Evolutionary conservation across 352 stramenopile genomes (phyloP).

Genomic region (Peronospora farinosa): DNA sequence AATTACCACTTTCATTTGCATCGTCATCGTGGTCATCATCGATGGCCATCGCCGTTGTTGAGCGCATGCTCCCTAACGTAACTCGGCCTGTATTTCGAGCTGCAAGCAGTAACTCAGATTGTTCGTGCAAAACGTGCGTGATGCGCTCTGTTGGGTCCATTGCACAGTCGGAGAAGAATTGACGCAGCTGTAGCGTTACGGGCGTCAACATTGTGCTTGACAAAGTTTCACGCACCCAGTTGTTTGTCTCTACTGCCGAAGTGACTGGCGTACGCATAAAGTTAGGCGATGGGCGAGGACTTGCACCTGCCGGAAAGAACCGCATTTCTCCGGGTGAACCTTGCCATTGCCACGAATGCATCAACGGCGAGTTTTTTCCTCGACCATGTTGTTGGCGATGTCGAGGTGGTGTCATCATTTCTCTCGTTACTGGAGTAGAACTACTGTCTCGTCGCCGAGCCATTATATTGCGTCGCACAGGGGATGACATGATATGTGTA

Average conservation of each 20-base stretch:
- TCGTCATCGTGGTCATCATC: constrained; percentile 17
- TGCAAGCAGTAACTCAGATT: constrained; percentile 45
- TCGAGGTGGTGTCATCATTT: constrained; percentile 35
- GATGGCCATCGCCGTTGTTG: constrained; percentile 11
- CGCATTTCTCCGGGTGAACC: constrained; percentile 31
- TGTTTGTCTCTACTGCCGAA: constrained; percentile 74
- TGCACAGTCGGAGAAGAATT: constrained; percentile 56
- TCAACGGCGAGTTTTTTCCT: constrained; percentile 25
- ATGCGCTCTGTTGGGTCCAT: constrained; percentile 55
- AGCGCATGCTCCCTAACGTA: constrained; percentile 12
- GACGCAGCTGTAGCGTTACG: constrained; percentile 41
- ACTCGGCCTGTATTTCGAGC: constrained; percentile 24
- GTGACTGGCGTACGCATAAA: constrained; percentile 65
- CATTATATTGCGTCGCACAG: constrained; percentile 33
- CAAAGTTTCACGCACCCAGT: constrained; percentile 71
- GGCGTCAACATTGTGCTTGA: constrained; percentile 26
- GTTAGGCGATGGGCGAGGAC: constrained; percentile 37
- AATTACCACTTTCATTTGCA: constrained; percentile 18
- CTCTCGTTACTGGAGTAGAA: constrained; percentile 10
- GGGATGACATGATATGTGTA: constrained; percentile 27
- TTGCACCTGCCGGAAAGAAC: constrained; percentile 16
- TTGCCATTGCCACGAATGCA: constrained; percentile 65
- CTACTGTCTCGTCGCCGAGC: constrained; percentile 27
- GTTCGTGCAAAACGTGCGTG: constrained; percentile 38
- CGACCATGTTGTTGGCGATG: constrained; percentile 23